Conservation (phyloP, 2,329 filamentous ascomycete species). For the Ploettnerulaceae sp. region DNA sequence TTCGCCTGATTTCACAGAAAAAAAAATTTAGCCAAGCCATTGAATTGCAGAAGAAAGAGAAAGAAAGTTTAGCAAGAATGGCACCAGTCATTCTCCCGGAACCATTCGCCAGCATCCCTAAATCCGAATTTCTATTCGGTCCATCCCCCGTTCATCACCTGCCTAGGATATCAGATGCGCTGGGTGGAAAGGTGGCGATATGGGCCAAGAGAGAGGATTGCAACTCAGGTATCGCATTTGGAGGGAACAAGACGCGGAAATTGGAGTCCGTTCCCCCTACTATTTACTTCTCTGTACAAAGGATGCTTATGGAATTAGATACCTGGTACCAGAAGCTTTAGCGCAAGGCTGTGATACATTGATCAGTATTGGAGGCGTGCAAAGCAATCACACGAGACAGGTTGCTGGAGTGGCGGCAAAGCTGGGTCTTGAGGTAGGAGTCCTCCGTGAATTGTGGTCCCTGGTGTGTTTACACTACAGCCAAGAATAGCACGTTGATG, state of each 20-base stretch:
- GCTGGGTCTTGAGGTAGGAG: constrained; percentile 46
- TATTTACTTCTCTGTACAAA: background rate
- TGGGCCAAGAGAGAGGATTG: constrained; percentile 71
- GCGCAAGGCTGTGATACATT: constrained; percentile 54
- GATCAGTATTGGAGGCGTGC: constrained; percentile 62
- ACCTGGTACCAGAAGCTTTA: constrained; percentile 59
- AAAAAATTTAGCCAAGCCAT: too few species aligned
- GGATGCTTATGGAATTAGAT: constrained; percentile 37
- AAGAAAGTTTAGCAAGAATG: background rate
- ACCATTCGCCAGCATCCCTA: constrained; percentile 59
- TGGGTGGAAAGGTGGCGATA: constrained; percentile 56
- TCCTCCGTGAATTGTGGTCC: background rate
- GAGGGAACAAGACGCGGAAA: constrained; percentile 66
- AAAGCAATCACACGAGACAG: constrained; percentile 66
- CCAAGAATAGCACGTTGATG: background rate
- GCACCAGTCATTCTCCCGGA: constrained; percentile 46
- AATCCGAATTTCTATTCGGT: constrained; percentile 57
- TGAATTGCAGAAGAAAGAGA: background rate
- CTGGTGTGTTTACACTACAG: too few species aligned
- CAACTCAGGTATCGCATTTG: constrained; percentile 62
- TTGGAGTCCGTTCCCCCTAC: constrained; percentile 45
- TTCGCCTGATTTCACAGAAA: too few species aligned
- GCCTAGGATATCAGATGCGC: constrained; percentile 56
- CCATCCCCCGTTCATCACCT: constrained; percentile 65
- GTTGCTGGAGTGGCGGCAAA: constrained; percentile 58